Base-by-base conservation (phyloP, 1,139 yeast species). In the Pichia sp. region DNA sequence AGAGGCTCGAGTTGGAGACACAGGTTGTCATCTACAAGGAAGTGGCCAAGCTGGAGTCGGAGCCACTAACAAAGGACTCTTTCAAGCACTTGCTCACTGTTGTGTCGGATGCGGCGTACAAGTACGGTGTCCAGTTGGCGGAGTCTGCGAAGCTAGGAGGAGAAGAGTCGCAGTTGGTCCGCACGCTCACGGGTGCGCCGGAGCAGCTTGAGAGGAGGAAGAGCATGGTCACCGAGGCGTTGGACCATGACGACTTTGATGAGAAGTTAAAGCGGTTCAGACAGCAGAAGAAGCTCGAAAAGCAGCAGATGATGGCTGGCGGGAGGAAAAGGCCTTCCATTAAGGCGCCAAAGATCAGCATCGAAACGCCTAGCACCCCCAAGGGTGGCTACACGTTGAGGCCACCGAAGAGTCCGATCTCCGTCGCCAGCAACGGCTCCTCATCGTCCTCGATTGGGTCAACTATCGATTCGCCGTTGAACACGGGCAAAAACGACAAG, bases 121-220 rank as follows among this genome's bases (percentile, higher is more conserved):
- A 61, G 10, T 64, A 67, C 38, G 72, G 72, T 42, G 58, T 67
- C 29, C 60, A 62, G 38, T 60, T 70, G 51, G 72, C 72, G 1
- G 71, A 67, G 53, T 62, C 66, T 11, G 72, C 70, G 2, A 64
- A 57, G 48, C 46, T 53, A n/a, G 70, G 70, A 8, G 70, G 67
- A 10, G 66, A 65, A 49, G 65, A 66, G 23, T 68, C 70, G 1
- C 59, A 62, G 43, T 53, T 69, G n/a, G 69, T 69, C 32, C 62
- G 72, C 40, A 65, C 68, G 0, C 54, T 68, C 30, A 68, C 72
- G 0, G 72, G 68, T 11, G 72, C 71, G 1, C 72, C 72, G 2
- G 69, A 64, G 8, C 57, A 56, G 29, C 6, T 57, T 10, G 47
- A 47, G 16, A 53, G 56, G 38, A 48, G 56, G 2, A 59, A 59